These are phyloP conservation scores for Boletus fagicola DNA, from an alignment of 768 basidiomycete genomes.

Conservation along the genomic window DNA sequence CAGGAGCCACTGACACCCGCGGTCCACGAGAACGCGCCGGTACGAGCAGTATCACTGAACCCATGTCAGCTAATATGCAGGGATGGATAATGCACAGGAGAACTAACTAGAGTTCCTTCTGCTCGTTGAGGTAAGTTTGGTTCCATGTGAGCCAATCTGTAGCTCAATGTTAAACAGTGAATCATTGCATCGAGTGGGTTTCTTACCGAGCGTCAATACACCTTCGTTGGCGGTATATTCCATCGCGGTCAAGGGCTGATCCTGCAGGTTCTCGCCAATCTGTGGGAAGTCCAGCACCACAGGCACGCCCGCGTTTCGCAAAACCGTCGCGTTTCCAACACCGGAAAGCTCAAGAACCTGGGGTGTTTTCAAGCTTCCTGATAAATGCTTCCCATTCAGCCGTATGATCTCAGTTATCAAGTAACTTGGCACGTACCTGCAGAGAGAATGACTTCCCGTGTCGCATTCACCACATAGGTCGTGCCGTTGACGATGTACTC, in stretches of 20 bases:
- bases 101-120: neutral
- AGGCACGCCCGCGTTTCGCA: neutral
- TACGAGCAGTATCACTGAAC: neutral
- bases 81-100: neutral
- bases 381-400: neutral
- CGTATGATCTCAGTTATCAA: neutral
- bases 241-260: neutral
- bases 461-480: neutral
- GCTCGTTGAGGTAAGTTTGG: neutral
- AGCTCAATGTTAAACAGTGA: neutral
- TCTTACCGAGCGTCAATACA: neutral
- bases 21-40: neutral
- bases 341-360: neutral
- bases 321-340: neutral
- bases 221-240: neutral
- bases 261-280: slow-evolving; percentile 4
- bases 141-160: neutral
- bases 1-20: neutral
- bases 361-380: neutral
- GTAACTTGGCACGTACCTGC: neutral
- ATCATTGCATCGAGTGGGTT: neutral
- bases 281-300: neutral
- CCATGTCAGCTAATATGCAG: neutral
- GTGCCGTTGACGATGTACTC: neutral
- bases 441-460: neutral